Base-by-base conservation (phyloP, 2,329 filamentous ascomycete genomes). In the Trichoderma hamatum region DNA sequence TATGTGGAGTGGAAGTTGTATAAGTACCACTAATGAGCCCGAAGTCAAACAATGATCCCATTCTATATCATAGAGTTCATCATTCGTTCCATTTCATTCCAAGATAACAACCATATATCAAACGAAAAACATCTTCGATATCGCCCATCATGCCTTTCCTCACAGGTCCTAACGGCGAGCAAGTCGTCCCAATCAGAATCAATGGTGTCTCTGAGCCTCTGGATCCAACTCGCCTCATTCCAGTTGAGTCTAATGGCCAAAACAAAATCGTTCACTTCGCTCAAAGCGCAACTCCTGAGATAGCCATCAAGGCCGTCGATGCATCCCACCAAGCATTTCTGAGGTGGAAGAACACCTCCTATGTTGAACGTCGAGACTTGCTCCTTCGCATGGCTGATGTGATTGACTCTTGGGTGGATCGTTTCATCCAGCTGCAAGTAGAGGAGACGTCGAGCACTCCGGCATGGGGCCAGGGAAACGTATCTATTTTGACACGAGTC, bases 331-430 rank as follows among this genome's bases (percentile, higher is more conserved):
- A 83, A 16, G 92, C 93, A 0, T 90, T 92, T 78, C 85, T 85
- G 51, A 79, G 84, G 70, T 96, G 93, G 93, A 84, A 85, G 54
- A 86, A 85, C 71, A 86, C 86, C 2, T 88, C 87, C 59, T 86
- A 89, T 1, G 75, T 82, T 36, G 76, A 84, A 24, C 89, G 91
- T 43, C 88, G 92, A 43, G 86, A 90, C 71, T 88, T 96, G 72
- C 84, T 96, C 69, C 81, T 91, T 68, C 89, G 87, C 75, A 89
- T 91, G 0, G 89, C 90, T 9, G 87, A 89, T 11, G 79, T 94
- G 60, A 82, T 94, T 70, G 82, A 86, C 39, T 79, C 77, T 32
- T 86, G 90, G 11, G 81, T 82, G 30, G 84, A 87, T 7, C 90
- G 94, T 77, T 79, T 93, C n/a, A 80, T 79, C 13, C 76, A 82